Conservation (phyloP, 208 protist genomes). For the Trypanosoma melophagium region DNA sequence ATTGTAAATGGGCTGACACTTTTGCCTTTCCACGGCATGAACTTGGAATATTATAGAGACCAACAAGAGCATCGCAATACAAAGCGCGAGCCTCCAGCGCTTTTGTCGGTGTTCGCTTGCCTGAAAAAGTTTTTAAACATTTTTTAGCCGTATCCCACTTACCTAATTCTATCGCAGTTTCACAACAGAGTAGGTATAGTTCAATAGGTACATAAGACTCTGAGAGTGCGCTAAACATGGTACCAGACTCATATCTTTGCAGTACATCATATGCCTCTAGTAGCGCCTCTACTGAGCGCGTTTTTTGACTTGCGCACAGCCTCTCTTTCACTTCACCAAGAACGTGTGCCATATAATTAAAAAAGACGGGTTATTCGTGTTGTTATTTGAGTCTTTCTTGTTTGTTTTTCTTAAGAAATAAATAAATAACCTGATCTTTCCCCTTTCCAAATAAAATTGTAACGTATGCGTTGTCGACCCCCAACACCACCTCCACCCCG, state of each 20-base stretch:
- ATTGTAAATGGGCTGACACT: conserved; percentile 42
- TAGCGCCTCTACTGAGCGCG: conserved; percentile 24
- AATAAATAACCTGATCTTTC: background rate
- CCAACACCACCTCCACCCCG: background rate
- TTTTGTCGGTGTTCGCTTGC: conserved; percentile 34
- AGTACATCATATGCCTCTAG: conserved; percentile 32
- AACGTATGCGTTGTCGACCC: background rate
- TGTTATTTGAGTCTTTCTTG: conserved; percentile 2
- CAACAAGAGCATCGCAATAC: conserved; percentile 68
- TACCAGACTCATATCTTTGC: conserved; percentile 8
- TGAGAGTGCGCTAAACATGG: background rate
- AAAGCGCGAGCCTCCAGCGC: conserved; percentile 49
- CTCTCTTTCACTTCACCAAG: conserved; percentile 35
- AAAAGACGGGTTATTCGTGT: background rate
- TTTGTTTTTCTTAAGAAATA: background rate
- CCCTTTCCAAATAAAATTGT: background rate
- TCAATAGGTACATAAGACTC: conserved; percentile 35
- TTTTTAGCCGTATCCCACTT: conserved; percentile 57
- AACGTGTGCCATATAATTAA: conserved; percentile 27
- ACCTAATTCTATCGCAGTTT: conserved; percentile 63
- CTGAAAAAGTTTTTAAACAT: conserved; percentile 35
- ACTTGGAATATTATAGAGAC: conserved; percentile 37
- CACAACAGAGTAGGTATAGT: conserved; percentile 70
- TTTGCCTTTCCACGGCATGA: conserved; percentile 38
- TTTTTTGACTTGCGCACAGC: conserved; percentile 27